phyloP scores from a whole-genome alignment of 805 yeast species.

The Kluyveromyces siamensis region DNA sequence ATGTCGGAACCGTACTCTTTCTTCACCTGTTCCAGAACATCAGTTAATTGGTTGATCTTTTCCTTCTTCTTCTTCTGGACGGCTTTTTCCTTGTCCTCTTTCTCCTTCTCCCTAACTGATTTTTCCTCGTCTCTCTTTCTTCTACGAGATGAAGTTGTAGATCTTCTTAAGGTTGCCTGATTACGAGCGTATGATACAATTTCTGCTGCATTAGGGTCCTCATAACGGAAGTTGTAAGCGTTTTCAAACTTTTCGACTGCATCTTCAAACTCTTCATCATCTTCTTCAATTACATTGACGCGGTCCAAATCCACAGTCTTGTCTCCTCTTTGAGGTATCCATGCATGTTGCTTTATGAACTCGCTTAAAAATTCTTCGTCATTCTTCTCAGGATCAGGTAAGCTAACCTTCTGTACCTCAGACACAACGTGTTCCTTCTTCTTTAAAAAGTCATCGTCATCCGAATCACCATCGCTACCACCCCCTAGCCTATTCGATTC shows the following conservation, averaged over 20 bases:
- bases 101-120: conserved; percentile 43
- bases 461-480: conserved; percentile 35
- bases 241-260: conserved; percentile 87
- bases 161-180: conserved; percentile 85
- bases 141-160: conserved; percentile 64
- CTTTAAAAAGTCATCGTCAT: conserved; percentile 41
- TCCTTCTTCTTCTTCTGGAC: conserved; percentile 63
- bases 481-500: conserved; percentile 28
- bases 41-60: conserved; percentile 70
- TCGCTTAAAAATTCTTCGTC: conserved; percentile 64
- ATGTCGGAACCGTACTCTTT: conserved; percentile 37
- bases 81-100: conserved; percentile 47
- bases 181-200: conserved; percentile 91
- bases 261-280: conserved; percentile 82
- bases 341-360: conserved; percentile 69
- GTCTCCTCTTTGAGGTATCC: conserved; percentile 74
- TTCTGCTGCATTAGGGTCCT: conserved; percentile 84
- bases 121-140: conserved; percentile 68
- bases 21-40: conserved; percentile 40
- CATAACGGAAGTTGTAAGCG: conserved; percentile 91
- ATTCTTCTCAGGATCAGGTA: conserved; percentile 63
- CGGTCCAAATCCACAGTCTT: conserved; percentile 44
- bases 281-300: conserved; percentile 38
- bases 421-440: conserved; percentile 41
- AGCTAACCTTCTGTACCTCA: conserved; percentile 18